Evolutionary conservation across 225 moss, liverwort and hornwort species (phyloP).

Genomic region (Bryum argenteum): DNA sequence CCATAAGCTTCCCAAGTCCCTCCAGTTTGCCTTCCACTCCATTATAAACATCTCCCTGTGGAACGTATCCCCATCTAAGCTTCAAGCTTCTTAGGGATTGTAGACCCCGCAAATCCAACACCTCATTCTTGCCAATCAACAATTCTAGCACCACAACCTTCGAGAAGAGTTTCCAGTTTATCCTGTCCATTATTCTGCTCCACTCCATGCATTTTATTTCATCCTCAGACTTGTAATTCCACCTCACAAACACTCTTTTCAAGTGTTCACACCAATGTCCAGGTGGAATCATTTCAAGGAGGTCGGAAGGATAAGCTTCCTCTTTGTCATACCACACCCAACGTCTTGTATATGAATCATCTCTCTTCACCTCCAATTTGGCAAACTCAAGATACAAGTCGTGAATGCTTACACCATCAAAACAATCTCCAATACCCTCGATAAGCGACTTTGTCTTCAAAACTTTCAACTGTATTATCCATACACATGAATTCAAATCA

Average conservation of each 20-base stretch:
- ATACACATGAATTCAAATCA: no score
- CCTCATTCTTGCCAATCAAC: background rate
- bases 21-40: background rate
- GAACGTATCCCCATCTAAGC: background rate
- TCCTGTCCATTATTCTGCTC: background rate
- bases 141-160: constrained; percentile 18
- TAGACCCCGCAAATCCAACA: constrained; percentile 16
- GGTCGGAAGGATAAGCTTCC: background rate
- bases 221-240: no score
- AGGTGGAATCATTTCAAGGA: no score
- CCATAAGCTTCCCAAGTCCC: constrained; percentile 14
- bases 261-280: no score
- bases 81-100: constrained; percentile 15
- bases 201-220: background rate
- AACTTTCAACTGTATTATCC: no score
- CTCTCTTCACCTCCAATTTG: background rate
- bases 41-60: no score
- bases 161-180: constrained; percentile 5
- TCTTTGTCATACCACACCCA: constrained; percentile 19
- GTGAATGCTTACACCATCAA: constrained; percentile 10
- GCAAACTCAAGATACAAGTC: constrained; percentile 24
- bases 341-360: background rate
- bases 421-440: background rate
- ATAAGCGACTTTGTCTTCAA: no score
- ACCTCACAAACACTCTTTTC: background rate